These are phyloP conservation scores for Verruconis gallopava DNA, from an alignment of 2,329 filamentous ascomycete genomes.

Conservation along the genomic window DNA sequence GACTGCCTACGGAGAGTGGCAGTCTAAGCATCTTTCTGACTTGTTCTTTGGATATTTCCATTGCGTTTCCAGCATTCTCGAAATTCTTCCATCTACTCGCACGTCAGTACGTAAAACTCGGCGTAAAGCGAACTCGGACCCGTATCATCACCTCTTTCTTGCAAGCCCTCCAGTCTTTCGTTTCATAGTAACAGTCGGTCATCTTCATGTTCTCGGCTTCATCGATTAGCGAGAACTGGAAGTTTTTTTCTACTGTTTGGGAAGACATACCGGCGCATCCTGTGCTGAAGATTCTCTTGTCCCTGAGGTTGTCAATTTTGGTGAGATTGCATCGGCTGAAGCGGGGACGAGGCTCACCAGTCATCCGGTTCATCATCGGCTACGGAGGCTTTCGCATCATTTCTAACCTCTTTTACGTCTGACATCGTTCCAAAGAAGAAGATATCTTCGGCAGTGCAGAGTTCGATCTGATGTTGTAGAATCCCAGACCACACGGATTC, in stretches of 20 bases:
- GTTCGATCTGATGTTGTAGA: no score
- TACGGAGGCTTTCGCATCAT: slow-evolving; percentile 26
- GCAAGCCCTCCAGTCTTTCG: slow-evolving; percentile 89
- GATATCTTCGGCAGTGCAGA: no score
- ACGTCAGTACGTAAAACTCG: no score
- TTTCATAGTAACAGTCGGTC: slow-evolving; percentile 92
- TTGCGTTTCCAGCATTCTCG: slow-evolving; percentile 83
- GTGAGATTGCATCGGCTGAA: not conserved
- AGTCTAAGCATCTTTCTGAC: slow-evolving; percentile 52
- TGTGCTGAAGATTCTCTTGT: slow-evolving; percentile 94
- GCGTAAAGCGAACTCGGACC: slow-evolving; percentile 7
- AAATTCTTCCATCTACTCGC: slow-evolving; percentile 70
- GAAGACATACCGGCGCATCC: slow-evolving; percentile 82
- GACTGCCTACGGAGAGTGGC: not conserved
- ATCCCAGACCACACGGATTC: no score
- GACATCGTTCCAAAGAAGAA: no score
- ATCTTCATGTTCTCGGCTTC: slow-evolving; percentile 76
- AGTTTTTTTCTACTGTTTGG: not conserved
- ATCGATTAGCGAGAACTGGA: slow-evolving; percentile 1
- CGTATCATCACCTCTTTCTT: slow-evolving; percentile 51
- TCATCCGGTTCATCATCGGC: slow-evolving; percentile 88
- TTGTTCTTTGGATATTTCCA: slow-evolving; percentile 73
- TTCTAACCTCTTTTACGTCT: slow-evolving; percentile 18
- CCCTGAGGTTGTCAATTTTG: slow-evolving; percentile 44
- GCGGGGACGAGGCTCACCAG: slow-evolving; percentile 52